Percentiles rank a stretch among this genome's conserved stretches.
Evolutionary conservation across 352 stramenopile species (phyloP).

Genomic region (Pythium brassicae): DNA sequence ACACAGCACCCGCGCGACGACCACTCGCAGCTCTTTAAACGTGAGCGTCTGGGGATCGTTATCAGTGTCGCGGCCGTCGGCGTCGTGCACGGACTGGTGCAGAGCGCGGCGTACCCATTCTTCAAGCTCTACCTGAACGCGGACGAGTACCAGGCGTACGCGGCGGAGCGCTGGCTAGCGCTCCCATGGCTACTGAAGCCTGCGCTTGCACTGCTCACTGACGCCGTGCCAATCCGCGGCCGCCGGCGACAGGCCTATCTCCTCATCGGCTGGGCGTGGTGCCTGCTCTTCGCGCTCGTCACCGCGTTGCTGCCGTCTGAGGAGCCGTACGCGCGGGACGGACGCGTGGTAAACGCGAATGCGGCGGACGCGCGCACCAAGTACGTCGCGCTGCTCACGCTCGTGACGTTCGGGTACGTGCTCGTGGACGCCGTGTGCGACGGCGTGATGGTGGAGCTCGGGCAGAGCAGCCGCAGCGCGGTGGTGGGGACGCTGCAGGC

Average conservation of each 20-base stretch:
- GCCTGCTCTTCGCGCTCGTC: constrained; percentile 40
- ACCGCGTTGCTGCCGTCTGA: constrained; percentile 26
- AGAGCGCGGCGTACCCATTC: constrained; percentile 57
- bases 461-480: constrained; percentile 11
- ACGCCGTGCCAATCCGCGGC: constrained; percentile 42
- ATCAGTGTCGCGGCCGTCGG: constrained; percentile 55
- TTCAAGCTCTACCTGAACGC: constrained; percentile 76
- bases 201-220: constrained; percentile 39
- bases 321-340: constrained; percentile 33
- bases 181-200: constrained; percentile 62
- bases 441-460: constrained; percentile 42
- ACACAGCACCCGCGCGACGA: constrained; percentile 1
- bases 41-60: constrained; percentile 37
- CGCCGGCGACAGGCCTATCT: constrained; percentile 46
- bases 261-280: constrained; percentile 43
- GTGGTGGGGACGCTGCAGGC: constrained; percentile 36
- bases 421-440: constrained; percentile 40
- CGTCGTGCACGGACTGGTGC: constrained; percentile 45
- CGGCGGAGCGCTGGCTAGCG: constrained; percentile 46
- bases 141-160: constrained; percentile 52
- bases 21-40: constrained; percentile 23
- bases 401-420: constrained; percentile 46
- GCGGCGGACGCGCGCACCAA: constrained; percentile 27
- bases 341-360: constrained; percentile 30
- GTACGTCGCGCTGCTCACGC: constrained; percentile 48